Evolutionary conservation across 2,329 filamentous ascomycete species (phyloP), one percentile per base, ranked within the genome.

Genomic region (Penicillium occitanis): DNA sequence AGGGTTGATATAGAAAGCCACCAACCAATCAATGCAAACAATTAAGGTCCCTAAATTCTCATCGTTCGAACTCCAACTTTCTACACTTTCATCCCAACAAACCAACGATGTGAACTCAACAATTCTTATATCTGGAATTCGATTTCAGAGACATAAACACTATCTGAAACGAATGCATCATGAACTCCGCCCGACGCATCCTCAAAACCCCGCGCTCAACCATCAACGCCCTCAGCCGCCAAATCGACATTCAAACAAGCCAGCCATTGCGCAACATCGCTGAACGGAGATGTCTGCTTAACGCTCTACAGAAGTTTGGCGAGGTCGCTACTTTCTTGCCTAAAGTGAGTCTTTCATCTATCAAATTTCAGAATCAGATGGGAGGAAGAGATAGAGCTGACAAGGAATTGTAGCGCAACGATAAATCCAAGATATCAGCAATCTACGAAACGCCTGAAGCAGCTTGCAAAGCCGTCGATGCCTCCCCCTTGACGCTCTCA

Each of bases 261-360:
- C 76, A 76, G 0, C 57, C 69, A 4, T 73, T 75, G 14, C 71
- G 69, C 28, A 75, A 68, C 37, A 64, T 80, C 6, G 61, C 70
- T 22, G 76, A 80, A 65, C 77, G 75, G 67, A 73, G 72, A 66
- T 70, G 72, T 19, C 68, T 80, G 30, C 73, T 80, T 22, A 68
- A 72, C 48, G 74, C 76, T 6, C 70, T 80, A 19, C 78, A 80
- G 67, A 76, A 77, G 70, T 80, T 77, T 70, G 79, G 79, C 22
- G 78, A 80, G 68, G 77, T 80, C 7, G 69, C 73, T 10, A 75
- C 74, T 28, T 80, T 79, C 68, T 71, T 74, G 37, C 79, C 77
- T 14, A 76, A 74, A 69, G 77, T 80, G 69, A 25, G 61, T 51
- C 6, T 35, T 3, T 17, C 25, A 6, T 51, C 25, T 8, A 13